Conservation (phyloP, 306 rosid genomes). For the Hylodesmum podocarpum region DNA sequence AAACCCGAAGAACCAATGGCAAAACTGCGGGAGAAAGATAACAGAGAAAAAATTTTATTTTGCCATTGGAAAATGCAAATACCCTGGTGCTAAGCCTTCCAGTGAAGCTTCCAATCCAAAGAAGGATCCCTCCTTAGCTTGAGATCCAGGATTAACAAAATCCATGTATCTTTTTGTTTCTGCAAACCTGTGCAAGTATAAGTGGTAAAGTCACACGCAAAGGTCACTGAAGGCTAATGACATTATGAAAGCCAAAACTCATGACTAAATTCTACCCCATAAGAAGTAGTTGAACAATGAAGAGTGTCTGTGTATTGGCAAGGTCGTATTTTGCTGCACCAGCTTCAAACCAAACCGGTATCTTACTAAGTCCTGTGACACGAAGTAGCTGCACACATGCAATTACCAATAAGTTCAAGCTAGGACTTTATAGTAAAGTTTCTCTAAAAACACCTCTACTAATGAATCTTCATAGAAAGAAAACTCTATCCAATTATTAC, state of each 20-base stretch:
- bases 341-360: slow-evolving; percentile 88
- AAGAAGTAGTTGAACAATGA: slow-evolving; percentile 73
- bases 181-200: slow-evolving; percentile 57
- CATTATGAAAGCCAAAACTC: not conserved
- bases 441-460: not conserved
- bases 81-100: slow-evolving; percentile 93
- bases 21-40: not conserved
- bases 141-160: slow-evolving; percentile 88
- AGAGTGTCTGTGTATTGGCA: slow-evolving; percentile 69
- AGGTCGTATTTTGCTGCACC: slow-evolving; percentile 73
- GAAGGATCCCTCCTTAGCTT: slow-evolving; percentile 74
- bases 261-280: slow-evolving; percentile 66
- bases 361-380: slow-evolving; percentile 54
- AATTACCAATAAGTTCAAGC: slow-evolving; percentile 16
- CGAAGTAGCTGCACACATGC: slow-evolving; percentile 77
- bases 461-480: not conserved
- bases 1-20: not conserved
- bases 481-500: not conserved
- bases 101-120: slow-evolving; percentile 78
- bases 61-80: slow-evolving; percentile 32
- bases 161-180: slow-evolving; percentile 96
- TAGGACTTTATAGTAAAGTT: not conserved
- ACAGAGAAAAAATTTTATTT: not conserved
- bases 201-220: not conserved
- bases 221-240: not conserved